Conservation (phyloP, 2,329 filamentous ascomycete species). For the Dendrostoma leiphaemia region DNA sequence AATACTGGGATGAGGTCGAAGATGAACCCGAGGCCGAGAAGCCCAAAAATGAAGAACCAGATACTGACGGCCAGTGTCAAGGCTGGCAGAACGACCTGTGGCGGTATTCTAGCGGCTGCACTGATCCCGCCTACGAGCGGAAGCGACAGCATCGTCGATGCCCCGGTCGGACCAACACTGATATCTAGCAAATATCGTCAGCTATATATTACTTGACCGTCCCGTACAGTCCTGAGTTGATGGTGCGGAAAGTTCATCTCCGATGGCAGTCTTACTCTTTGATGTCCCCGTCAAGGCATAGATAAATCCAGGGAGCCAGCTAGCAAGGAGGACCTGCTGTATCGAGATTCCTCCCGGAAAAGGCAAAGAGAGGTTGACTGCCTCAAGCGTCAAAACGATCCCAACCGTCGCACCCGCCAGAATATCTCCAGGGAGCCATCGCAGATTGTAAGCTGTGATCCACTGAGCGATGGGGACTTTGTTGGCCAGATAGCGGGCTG, state of each 20-base stretch:
- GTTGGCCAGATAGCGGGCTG: conserved; percentile 2
- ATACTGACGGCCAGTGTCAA: conserved; percentile 10
- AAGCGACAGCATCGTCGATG: background rate
- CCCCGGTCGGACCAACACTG: conserved; percentile 6
- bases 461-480: conserved; percentile 8
- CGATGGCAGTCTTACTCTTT: background rate
- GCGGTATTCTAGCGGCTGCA: background rate
- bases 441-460: conserved; percentile 5
- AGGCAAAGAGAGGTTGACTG: conserved; percentile 6
- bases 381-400: conserved; percentile 6
- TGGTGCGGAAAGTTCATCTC: too few relatives aligned
- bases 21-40: conserved; percentile 8
- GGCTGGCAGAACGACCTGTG: conserved; percentile 2
- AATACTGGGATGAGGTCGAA: conserved; percentile 1
- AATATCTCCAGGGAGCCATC: conserved; percentile 5
- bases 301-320: conserved; percentile 12
- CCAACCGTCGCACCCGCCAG: conserved; percentile 10
- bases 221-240: too few relatives aligned
- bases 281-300: conserved; percentile 9
- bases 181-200: conserved; percentile 3
- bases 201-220: background rate
- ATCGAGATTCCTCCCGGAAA: background rate
- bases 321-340: conserved; percentile 8
- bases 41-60: conserved; percentile 9
- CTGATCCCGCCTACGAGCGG: conserved; percentile 2